Base-by-base conservation (phyloP, 2,329 filamentous ascomycete species). In the Thelonectria olida region DNA sequence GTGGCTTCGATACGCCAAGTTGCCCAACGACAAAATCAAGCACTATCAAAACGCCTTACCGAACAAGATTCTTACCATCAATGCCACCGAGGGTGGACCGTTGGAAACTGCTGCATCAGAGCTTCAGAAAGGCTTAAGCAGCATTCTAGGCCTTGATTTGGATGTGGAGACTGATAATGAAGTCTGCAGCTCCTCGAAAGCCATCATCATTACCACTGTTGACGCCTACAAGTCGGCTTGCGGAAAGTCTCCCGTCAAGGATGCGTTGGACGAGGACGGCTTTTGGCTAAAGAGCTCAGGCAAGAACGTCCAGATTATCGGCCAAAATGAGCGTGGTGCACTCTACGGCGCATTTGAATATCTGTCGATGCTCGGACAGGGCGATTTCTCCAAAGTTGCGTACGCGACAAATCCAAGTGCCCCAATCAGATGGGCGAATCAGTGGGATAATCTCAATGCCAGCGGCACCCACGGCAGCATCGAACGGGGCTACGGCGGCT, bases 311-410 rank as follows among this genome's bases (percentile, higher is more conserved):
- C 77, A 83, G 34, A 90, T 91, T 50, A 70, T 91, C 1, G 88
- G 88, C 0, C 81, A 86, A 62, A 91, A 90, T 66, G 87, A 90
- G 69, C 84, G 88, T 0, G 90, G 88, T 12, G 86, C 88, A 5
- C 80, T 92, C 1, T 92, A 92, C 66, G 90, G 90, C 7, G 81
- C 89, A 5, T 92, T 90, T 67, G 85, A 90, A 63, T 92, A 90
- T 64, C 80, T 92, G 9, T 88, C 86, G 2, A 81, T 84, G 73
- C 78, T 92, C n/a, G 86, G 84, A 1, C 88, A 88, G 36, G 66
- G 56, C 17, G 83, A 88, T 45, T 78, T 86, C 60, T 80, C 80
- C 0, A 66, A 79, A 1, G 79, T 82, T 0, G 72, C 81, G 5
- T 81, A 82, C 47, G 75, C 81, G 2, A 82, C 81, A 8, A 90